phyloP scores from a whole-genome alignment of 371 early-diverging fungal species.

The Mortierella sp. region DNA sequence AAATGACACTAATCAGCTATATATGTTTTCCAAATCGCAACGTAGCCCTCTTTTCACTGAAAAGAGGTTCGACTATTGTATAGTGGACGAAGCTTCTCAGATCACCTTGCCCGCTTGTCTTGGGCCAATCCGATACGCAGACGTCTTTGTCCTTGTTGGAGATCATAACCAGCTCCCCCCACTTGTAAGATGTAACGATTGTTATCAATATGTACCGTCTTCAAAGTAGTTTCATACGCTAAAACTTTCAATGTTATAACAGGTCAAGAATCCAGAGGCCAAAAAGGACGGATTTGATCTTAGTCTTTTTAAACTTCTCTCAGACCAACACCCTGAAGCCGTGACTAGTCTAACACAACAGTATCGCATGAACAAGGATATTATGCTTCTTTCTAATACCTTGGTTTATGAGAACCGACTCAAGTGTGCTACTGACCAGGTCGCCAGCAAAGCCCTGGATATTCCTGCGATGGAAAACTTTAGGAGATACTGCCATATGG shows the following conservation, averaged over 20 bases:
- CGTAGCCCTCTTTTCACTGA: constrained; percentile 69
- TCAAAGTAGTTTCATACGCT: not conserved
- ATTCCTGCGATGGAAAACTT: constrained; percentile 61
- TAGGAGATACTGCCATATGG: constrained; percentile 33
- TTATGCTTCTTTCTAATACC: constrained; percentile 91
- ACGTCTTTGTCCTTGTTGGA: constrained; percentile 95
- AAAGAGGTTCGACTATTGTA: constrained; percentile 95
- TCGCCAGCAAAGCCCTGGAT: constrained; percentile 68
- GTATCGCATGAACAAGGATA: constrained; percentile 97
- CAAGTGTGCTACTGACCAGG: constrained; percentile 78
- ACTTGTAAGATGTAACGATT: constrained; percentile 70
- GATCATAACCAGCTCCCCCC: constrained; percentile 99
- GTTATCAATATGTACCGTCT: not conserved
- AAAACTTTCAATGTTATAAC: not conserved
- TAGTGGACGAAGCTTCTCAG: constrained; percentile 99
- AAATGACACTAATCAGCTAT: too few relatives aligned
- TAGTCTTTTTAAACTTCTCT: constrained; percentile 86
- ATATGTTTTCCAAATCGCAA: not conserved
- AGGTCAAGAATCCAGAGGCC: constrained; percentile 70
- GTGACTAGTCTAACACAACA: constrained; percentile 88
- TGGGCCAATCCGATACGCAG: constrained; percentile 91
- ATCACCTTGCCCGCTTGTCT: constrained; percentile 94
- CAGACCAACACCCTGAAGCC: constrained; percentile 85
- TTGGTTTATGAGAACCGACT: constrained; percentile 88
- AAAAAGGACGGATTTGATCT: constrained; percentile 61